phyloP scores from a whole-genome alignment of 345 rosid genomes.

The Ceriops decandra region DNA sequence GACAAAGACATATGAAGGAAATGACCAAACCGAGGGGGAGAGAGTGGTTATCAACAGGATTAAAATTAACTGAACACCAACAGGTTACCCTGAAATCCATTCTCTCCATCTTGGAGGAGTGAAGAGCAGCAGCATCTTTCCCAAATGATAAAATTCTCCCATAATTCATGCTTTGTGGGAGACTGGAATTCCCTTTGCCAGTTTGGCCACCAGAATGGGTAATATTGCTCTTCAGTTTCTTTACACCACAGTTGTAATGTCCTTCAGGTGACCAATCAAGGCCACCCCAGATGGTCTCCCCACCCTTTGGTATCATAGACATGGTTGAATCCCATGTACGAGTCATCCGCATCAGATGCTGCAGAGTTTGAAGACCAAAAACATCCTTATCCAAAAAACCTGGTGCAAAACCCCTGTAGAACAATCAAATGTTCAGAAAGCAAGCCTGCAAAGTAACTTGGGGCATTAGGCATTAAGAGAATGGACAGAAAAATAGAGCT shows the following conservation, averaged over 20 bases:
- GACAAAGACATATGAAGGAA: not conserved
- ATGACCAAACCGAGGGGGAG: not conserved
- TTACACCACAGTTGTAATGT: conserved; percentile 27
- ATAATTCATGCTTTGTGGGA: conserved; percentile 31
- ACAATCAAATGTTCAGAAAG: not conserved
- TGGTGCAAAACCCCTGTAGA: conserved; percentile 55
- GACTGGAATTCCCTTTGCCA: conserved; percentile 15
- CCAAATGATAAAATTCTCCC: conserved; percentile 69
- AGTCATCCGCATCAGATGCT: conserved; percentile 63
- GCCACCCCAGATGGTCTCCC: conserved; percentile 67
- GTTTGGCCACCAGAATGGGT: conserved; percentile 9
- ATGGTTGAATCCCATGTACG: conserved; percentile 71
- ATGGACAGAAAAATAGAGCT: too few species aligned
- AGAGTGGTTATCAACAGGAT: not conserved
- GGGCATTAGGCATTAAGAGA: too few species aligned
- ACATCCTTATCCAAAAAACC: conserved; percentile 56
- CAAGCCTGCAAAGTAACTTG: too few species aligned
- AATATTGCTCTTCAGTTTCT: conserved; percentile 29
- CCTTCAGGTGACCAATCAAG: conserved; percentile 70
- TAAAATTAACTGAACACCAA: not conserved
- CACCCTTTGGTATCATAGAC: conserved; percentile 78
- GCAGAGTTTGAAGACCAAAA: conserved; percentile 52
- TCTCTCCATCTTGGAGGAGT: conserved; percentile 47
- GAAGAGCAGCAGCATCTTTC: conserved; percentile 45
- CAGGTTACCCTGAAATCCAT: conserved; percentile 53